These are phyloP conservation scores for Platanus orientalis DNA, from an alignment of 164 flowering plant species.

Conservation along the genomic window DNA sequence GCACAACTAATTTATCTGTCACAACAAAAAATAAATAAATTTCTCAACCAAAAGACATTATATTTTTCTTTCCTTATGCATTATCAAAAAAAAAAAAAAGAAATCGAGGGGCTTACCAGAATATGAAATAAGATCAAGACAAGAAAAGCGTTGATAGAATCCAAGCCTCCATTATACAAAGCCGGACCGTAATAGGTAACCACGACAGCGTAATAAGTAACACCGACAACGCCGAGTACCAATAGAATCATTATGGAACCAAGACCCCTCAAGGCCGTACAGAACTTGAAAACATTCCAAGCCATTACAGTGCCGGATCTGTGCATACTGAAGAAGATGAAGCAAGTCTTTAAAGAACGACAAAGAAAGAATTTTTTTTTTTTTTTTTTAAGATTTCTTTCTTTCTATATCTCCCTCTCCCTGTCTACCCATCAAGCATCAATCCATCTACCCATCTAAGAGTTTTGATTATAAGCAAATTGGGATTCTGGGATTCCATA, in stretches of 20 bases:
- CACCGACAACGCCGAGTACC: slow-evolving; percentile 87
- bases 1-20: background rate
- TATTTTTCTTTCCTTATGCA: too few species aligned
- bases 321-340: slow-evolving; percentile 39
- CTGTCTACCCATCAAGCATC: too few species aligned
- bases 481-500: background rate
- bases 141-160: slow-evolving; percentile 44
- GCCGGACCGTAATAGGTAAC: slow-evolving; percentile 72
- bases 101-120: slow-evolving; percentile 39
- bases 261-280: slow-evolving; percentile 33
- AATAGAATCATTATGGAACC: too few species aligned
- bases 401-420: background rate
- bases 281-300: slow-evolving; percentile 39
- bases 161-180: slow-evolving; percentile 53
- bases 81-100: background rate
- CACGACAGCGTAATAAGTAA: slow-evolving; percentile 85
- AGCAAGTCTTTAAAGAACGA: background rate
- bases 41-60: background rate
- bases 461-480: background rate
- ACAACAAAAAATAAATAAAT: background rate
- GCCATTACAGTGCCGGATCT: slow-evolving; percentile 60
- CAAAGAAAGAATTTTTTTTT: too few species aligned
- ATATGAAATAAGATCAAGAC: slow-evolving; percentile 70
- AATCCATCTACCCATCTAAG: background rate
- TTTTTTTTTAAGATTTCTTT: background rate